Evolutionary conservation across 352 stramenopile species (phyloP), one percentile per base, ranked within the genome.

Genomic region (Nothophytophthora sp.): DNA sequence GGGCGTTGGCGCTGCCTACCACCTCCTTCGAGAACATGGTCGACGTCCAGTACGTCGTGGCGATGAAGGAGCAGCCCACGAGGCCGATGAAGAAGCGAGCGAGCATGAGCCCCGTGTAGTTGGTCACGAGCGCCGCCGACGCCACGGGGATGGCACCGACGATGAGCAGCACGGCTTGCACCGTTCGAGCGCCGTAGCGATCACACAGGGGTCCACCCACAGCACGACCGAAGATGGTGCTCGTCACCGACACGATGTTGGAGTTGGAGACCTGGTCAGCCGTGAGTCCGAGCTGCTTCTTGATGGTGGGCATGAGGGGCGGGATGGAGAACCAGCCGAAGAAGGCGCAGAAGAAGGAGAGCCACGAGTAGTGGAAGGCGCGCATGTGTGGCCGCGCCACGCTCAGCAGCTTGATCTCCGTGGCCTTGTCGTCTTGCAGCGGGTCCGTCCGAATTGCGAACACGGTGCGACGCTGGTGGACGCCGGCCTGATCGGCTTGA

Each of bases 301-400:
- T 90, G 59, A 98, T 96, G 38, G 95, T 93, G 2, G 86, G 76
- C 45, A 98, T 82, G 37, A 98, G 79, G 24, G 95, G 95, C 23
- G 92, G 90, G 65, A 98, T 96, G 36, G 88, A 83, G 66, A 98
- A 98, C 90, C 92, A 98, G 40, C 93, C 88, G 56, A 97, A 92
- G 76, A 98, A 98, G 43, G 93, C 92, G 38, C 94, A 83, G 75
- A 98, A 98, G 76, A 98, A 98, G 32, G 72, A 91, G 12, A 97
- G 59, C 92, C 92, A 98, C 15, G 88, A 65, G 61, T 78, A 90
- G 75, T 98, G 92, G 70, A 98, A 97, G 19, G 90, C 87, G 39
- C 92, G 83, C 91, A 98, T 98, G 69, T 98, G 93, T 0, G 95
- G 93, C 12, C 62, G 41, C 12, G 40, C 30, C 1, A 57, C 44